Percentiles rank a stretch among this genome's conserved stretches.
Conservation (phyloP, 192 early-diverging fungal genomes). For the Cladochytrium replicatum region DNA sequence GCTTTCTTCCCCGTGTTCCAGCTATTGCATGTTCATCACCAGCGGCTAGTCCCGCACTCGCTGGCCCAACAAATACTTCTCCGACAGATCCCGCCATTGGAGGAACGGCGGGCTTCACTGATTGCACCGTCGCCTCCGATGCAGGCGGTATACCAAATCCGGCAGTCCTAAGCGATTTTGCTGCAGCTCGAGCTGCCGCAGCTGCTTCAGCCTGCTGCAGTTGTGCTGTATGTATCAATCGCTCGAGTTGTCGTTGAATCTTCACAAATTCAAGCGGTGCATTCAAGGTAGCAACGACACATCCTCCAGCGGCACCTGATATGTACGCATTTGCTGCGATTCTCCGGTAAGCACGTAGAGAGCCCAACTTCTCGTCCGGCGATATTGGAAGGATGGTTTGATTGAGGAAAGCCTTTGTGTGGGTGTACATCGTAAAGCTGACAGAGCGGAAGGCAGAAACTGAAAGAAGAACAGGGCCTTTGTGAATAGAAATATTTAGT, state of each 20-base stretch:
- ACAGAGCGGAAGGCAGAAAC: conserved; percentile 78
- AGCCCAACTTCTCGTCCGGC: too few species aligned
- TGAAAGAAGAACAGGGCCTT: conserved; percentile 74
- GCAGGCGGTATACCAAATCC: conserved; percentile 19
- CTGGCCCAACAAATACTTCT: not conserved
- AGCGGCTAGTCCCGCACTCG: too few species aligned
- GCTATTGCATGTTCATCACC: too few species aligned
- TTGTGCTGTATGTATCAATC: conserved; percentile 1
- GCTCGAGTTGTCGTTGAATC: conserved; percentile 23
- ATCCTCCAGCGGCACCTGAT: conserved; percentile 29
- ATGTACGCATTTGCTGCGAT: conserved; percentile 10
- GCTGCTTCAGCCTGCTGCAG: too few species aligned
- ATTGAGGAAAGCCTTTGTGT: conserved; percentile 45
- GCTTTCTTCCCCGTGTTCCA: too few species aligned
- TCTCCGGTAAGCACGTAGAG: too few species aligned
- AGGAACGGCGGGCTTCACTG: conserved; percentile 4
- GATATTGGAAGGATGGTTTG: conserved; percentile 8
- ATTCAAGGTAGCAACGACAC: conserved; percentile 30
- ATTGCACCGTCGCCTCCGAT: conserved; percentile 24
- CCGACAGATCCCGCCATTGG: too few species aligned
- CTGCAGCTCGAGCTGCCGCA: conserved; percentile 21
- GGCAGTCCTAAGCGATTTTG: conserved; percentile 7
- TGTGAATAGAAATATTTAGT: too few species aligned
- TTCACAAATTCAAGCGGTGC: conserved; percentile 43
- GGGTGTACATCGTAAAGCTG: conserved; percentile 85